Conservation (phyloP, 2,329 filamentous ascomycete species). For the Beauveria pseudobassiana region DNA sequence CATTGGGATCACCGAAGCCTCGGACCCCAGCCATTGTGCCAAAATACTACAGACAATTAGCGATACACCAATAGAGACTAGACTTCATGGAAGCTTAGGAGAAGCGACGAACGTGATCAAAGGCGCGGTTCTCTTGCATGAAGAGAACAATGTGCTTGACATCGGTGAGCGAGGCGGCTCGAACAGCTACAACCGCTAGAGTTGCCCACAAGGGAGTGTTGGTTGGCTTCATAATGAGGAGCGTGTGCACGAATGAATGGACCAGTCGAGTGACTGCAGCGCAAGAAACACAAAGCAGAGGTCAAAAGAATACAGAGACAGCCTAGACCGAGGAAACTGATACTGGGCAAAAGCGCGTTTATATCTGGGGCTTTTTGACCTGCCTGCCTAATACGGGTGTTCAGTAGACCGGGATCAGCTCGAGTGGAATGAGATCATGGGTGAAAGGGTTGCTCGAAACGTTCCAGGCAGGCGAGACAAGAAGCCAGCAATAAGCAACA, state of each 20-base stretch:
- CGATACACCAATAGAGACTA: no score
- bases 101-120: constrained; percentile 22
- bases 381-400: background rate
- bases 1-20: constrained; percentile 41
- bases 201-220: background rate
- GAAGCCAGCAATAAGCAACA: background rate
- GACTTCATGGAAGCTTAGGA: background rate
- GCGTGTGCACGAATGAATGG: background rate
- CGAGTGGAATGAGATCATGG: background rate
- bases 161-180: constrained; percentile 36
- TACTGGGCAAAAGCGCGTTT: background rate
- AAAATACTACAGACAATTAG: constrained; percentile 34
- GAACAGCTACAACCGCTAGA: constrained; percentile 13
- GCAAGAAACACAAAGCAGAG: background rate
- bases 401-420: background rate
- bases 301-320: background rate
- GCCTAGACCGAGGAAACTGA: background rate
- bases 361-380: background rate
- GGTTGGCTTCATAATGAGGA: background rate
- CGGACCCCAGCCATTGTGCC: constrained; percentile 46
- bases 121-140: constrained; percentile 40
- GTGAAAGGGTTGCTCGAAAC: background rate
- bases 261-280: background rate
- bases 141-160: constrained; percentile 51
- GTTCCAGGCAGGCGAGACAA: background rate